These are phyloP conservation scores for Penicillium sp. DNA, from an alignment of 2,329 filamentous ascomycete species.

Conservation along the genomic window DNA sequence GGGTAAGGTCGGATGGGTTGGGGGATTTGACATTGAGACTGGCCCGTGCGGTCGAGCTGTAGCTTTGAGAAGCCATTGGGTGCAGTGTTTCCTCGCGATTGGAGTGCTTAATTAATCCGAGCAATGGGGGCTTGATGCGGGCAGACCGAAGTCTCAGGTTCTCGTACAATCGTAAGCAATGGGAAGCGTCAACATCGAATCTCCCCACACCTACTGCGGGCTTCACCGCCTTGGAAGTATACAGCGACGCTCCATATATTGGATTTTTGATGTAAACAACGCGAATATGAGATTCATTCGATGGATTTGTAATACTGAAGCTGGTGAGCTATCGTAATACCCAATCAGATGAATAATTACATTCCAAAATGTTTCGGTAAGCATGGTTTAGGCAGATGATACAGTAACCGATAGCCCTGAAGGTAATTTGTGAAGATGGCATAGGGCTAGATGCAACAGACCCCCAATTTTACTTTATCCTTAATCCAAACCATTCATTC, in stretches of 20 bases:
- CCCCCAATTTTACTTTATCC: not conserved
- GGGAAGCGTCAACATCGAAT: not conserved
- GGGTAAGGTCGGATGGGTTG: slow-evolving; percentile 48
- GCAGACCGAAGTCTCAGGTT: not conserved
- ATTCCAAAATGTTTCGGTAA: not conserved
- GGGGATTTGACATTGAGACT: slow-evolving; percentile 15
- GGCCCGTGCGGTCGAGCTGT: slow-evolving; percentile 23
- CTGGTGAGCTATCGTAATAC: too few species aligned
- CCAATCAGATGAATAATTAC: too few species aligned
- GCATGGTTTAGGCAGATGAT: not conserved
- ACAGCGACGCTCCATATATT: not conserved
- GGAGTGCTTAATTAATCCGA: not conserved
- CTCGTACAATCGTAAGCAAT: not conserved
- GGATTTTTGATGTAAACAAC: not conserved
- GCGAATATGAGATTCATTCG: not conserved
- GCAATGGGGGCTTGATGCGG: not conserved
- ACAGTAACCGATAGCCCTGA: not conserved
- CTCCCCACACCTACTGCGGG: not conserved
- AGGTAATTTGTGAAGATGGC: not conserved
- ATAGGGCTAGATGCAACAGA: too few species aligned
- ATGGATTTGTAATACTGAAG: not conserved
- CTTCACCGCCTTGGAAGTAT: not conserved
- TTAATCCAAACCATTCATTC: not conserved
- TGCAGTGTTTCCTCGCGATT: not conserved
- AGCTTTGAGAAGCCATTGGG: slow-evolving; percentile 15